Evolutionary conservation across 805 yeast genomes (phyloP).

Genomic region (Yarrowia sp.): DNA sequence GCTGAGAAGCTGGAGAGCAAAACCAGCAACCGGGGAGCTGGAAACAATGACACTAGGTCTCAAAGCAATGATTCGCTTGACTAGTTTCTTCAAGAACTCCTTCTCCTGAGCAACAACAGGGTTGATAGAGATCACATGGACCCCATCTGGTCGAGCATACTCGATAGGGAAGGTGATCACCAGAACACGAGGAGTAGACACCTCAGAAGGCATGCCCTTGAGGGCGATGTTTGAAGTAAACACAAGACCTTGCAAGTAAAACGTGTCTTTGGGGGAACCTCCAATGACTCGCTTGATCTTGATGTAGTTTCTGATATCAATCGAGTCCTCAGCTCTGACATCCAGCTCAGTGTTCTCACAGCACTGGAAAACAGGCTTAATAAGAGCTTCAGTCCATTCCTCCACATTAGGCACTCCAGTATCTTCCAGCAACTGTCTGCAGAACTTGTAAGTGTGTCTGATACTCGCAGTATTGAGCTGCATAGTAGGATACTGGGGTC

Average conservation of each 20-base stretch:
- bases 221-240: conserved; percentile 85
- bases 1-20: conserved; percentile 74
- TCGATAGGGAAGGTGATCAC: conserved; percentile 89
- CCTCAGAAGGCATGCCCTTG: conserved; percentile 71
- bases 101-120: conserved; percentile 86
- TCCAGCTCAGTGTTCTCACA: conserved; percentile 68
- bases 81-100: conserved; percentile 82
- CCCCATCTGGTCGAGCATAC: conserved; percentile 71
- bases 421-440: conserved; percentile 48
- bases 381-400: conserved; percentile 66
- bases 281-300: conserved; percentile 87
- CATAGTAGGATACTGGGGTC: conserved; percentile 28
- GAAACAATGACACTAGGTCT: conserved; percentile 81
- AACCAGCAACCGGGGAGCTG: conserved; percentile 80
- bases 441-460: conserved; percentile 46
- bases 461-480: conserved; percentile 32
- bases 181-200: conserved; percentile 76
- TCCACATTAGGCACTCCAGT: conserved; percentile 52
- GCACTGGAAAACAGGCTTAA: conserved; percentile 58
- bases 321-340: conserved; percentile 67
- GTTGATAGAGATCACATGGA: conserved; percentile 80
- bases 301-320: conserved; percentile 87
- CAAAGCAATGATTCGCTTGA: conserved; percentile 75
- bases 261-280: conserved; percentile 66
- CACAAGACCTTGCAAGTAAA: conserved; percentile 75